Evolutionary conservation across 768 basidiomycete genomes (phyloP).

Genomic region (Thelephora aurantiotincta): DNA sequence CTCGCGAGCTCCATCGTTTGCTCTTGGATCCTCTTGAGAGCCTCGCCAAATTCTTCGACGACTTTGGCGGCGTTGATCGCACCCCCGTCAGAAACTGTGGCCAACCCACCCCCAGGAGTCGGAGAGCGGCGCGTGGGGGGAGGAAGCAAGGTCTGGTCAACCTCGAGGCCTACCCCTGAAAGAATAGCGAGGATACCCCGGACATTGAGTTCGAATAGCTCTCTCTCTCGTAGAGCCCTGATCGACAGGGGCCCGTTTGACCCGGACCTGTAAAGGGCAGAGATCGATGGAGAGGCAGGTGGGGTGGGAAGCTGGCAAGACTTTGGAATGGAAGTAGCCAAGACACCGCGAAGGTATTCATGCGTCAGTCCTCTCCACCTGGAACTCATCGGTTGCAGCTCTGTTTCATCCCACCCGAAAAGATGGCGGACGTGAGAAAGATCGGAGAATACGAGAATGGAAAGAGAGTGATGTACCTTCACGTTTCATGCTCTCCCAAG

Average conservation of each 20-base stretch:
- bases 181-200: constrained; percentile 20
- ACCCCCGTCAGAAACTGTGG: neutral
- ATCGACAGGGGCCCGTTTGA: constrained; percentile 2
- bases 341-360: constrained; percentile 14
- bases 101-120: neutral
- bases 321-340: constrained; percentile 5
- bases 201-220: constrained; percentile 10
- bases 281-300: constrained; percentile 11
- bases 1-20: constrained; percentile 15
- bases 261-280: constrained; percentile 4
- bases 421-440: neutral
- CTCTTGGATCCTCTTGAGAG: constrained; percentile 15
- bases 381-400: constrained; percentile 21
- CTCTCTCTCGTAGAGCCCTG: neutral
- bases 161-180: constrained; percentile 2
- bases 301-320: constrained; percentile 11
- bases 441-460: neutral
- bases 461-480: constrained; percentile 11
- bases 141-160: neutral
- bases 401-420: constrained; percentile 7
- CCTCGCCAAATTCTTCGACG: constrained; percentile 8
- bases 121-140: neutral
- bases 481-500: constrained; percentile 19
- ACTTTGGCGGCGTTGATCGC: neutral
- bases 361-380: constrained; percentile 23